Conservation (phyloP, 257 asterid species). For the Nicotiana benthamiana region DNA sequence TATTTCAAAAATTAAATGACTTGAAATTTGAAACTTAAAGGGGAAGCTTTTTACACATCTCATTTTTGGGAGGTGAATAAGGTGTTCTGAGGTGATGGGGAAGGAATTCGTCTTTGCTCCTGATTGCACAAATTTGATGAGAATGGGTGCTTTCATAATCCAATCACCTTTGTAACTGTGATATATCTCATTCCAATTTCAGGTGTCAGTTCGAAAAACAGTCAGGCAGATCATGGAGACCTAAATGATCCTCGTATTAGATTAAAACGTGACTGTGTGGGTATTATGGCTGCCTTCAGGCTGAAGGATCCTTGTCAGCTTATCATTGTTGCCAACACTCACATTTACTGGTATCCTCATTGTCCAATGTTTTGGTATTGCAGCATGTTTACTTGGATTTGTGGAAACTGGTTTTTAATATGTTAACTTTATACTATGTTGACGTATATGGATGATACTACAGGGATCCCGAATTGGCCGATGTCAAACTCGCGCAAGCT, state of each 20-base stretch:
- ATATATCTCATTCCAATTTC: constrained; percentile 18
- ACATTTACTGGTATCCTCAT: constrained; percentile 62
- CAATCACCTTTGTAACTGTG: background rate
- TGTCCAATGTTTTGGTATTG: background rate
- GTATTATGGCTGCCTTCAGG: constrained; percentile 79
- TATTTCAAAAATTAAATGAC: background rate
- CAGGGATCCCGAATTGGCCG: constrained; percentile 94
- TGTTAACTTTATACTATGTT: background rate
- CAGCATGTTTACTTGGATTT: background rate
- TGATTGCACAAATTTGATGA: background rate
- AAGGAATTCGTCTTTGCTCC: background rate
- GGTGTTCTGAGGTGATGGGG: background rate
- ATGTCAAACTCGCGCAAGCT: constrained; percentile 86
- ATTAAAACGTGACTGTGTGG: constrained; percentile 93
- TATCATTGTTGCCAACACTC: constrained; percentile 74
- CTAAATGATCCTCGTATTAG: constrained; percentile 72
- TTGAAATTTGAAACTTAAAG: background rate
- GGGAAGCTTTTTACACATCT: background rate
- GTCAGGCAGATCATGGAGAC: constrained; percentile 45
- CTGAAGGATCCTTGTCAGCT: constrained; percentile 50
- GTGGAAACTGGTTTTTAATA: background rate
- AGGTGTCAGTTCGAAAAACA: constrained; percentile 29
- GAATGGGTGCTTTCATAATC: background rate
- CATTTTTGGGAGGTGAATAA: background rate
- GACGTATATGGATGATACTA: background rate